Percentiles rank a stretch among this genome's conserved stretches.
These are phyloP conservation scores for Fusarium udum DNA, from an alignment of 2,329 filamentous ascomycete genomes.

Conservation along the genomic window DNA sequence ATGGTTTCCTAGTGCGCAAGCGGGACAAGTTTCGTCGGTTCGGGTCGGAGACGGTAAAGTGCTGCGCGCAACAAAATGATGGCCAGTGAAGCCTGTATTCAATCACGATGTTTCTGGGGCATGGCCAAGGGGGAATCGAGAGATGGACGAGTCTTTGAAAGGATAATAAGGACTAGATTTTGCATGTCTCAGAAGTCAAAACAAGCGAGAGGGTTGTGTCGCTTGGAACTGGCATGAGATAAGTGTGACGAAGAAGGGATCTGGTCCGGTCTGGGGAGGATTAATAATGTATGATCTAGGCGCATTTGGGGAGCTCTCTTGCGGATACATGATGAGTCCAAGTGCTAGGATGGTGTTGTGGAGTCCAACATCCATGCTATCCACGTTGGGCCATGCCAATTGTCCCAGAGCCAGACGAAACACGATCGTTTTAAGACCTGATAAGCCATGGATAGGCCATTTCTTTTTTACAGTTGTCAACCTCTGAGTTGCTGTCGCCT, in stretches of 20 bases:
- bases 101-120: conserved; percentile 21
- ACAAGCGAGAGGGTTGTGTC: conserved; percentile 17
- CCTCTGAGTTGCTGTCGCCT: not conserved
- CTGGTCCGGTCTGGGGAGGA: conserved; percentile 9
- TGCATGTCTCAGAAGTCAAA: conserved; percentile 23
- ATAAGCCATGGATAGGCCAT: not conserved
- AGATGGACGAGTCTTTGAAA: not conserved
- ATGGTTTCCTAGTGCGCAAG: conserved; percentile 13
- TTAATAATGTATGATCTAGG: conserved; percentile 32
- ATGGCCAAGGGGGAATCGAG: conserved; percentile 18
- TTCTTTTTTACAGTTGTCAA: not conserved
- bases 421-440: conserved; percentile 7
- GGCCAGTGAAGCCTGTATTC: conserved; percentile 21
- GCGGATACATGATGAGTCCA: conserved; percentile 38
- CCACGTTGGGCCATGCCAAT: not conserved
- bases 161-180: not conserved
- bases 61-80: conserved; percentile 12
- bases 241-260: conserved; percentile 33
- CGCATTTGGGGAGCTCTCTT: conserved; percentile 19
- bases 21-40: not conserved
- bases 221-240: conserved; percentile 30
- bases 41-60: not conserved
- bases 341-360: conserved; percentile 33
- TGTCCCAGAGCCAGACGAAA: conserved; percentile 14
- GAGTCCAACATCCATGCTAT: conserved; percentile 16